phyloP scores from a whole-genome alignment of 768 basidiomycete species.

The Mrakia hoshinonis region DNA sequence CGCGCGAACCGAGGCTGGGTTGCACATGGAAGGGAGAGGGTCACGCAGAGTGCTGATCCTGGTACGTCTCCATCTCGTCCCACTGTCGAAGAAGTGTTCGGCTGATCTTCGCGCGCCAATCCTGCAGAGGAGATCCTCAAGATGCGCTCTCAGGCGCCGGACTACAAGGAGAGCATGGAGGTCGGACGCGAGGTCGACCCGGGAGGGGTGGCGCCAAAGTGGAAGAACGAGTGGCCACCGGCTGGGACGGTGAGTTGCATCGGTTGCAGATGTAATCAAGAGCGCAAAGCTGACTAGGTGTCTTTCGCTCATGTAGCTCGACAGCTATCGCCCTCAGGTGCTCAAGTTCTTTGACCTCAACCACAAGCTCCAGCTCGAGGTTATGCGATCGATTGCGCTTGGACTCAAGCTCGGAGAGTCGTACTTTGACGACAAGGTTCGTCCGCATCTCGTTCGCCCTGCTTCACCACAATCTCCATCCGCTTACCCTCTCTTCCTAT shows the following conservation, averaged over 20 bases:
- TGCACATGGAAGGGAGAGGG: conserved; percentile 67
- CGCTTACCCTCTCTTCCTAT: not conserved
- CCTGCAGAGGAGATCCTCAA: conserved; percentile 58
- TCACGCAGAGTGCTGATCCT: conserved; percentile 58
- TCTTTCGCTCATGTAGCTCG: not conserved
- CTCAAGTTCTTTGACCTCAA: conserved; percentile 23
- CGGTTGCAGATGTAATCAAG: not conserved
- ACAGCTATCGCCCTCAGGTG: conserved; percentile 13
- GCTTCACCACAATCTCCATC: too few species aligned
- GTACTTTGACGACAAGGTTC: conserved; percentile 66
- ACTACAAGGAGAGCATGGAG: conserved; percentile 66
- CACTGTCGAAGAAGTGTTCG: too few species aligned
- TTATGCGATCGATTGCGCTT: conserved; percentile 79
- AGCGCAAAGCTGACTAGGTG: not conserved
- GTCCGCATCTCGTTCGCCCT: not conserved
- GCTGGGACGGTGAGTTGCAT: conserved; percentile 45
- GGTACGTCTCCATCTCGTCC: not conserved
- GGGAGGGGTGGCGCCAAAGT: conserved; percentile 20
- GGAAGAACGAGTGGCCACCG: conserved; percentile 63
- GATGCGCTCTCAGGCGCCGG: conserved; percentile 66
- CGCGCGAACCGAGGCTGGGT: conserved; percentile 80
- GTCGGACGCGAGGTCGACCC: conserved; percentile 74
- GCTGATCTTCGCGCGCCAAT: too few species aligned
- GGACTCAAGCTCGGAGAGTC: conserved; percentile 63
- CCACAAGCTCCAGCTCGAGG: conserved; percentile 61